A percentile compares a stretch with the other conserved stretches of the same genome.
These are phyloP conservation scores for Aspergillus amoenus DNA, from an alignment of 2,329 filamentous ascomycete genomes.

Conservation along the genomic window DNA sequence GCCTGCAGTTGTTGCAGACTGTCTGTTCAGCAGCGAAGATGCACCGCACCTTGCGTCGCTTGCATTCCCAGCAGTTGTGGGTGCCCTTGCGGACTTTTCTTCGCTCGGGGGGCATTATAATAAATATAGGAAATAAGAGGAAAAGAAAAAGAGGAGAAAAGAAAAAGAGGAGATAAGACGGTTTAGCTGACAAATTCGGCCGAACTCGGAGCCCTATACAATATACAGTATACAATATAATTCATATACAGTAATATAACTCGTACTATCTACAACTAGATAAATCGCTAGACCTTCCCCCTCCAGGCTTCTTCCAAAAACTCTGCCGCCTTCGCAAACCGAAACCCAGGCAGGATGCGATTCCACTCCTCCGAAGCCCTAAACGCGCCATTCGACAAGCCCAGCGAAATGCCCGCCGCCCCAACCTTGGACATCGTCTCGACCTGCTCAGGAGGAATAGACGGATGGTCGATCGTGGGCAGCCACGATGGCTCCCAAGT, in stretches of 20 bases:
- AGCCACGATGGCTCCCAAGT: constrained; percentile 3
- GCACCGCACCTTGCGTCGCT: constrained; percentile 34
- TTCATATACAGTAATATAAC: too few species aligned
- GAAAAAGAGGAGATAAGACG: not conserved
- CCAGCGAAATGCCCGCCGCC: not conserved
- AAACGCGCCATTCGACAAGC: not conserved
- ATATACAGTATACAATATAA: too few species aligned
- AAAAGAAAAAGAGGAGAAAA: not conserved
- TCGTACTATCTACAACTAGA: not conserved
- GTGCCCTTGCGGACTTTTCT: constrained; percentile 38
- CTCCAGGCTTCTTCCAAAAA: constrained; percentile 3
- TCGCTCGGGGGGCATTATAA: constrained; percentile 1
- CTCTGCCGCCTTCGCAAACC: constrained; percentile 1
- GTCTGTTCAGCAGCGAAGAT: constrained; percentile 21
- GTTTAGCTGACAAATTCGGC: not conserved
- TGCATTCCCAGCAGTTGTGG: constrained; percentile 30
- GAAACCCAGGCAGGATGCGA: not conserved
- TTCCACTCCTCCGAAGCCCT: constrained; percentile 7
- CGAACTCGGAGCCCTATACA: not conserved
- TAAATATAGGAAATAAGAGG: not conserved
- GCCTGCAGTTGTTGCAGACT: constrained; percentile 28
- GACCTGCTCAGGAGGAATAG: not conserved
- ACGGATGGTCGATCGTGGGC: constrained; percentile 6
- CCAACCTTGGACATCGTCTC: not conserved
- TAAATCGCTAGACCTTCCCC: not conserved